Conservation (phyloP, 1,284 basidiomycete species). For the Ceratobasidium theobromae region DNA sequence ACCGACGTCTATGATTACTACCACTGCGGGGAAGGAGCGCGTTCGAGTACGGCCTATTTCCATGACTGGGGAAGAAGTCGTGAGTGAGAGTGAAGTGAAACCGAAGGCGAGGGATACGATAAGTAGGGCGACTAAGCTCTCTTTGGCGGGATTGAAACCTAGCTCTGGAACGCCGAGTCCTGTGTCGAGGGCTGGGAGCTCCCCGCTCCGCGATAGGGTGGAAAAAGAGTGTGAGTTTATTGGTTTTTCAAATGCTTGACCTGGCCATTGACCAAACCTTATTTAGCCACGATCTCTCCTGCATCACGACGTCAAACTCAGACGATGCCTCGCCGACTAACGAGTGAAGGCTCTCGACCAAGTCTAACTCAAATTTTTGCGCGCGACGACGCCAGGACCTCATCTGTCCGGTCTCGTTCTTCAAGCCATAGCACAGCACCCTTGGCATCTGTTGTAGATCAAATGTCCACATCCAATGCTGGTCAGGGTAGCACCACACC, state of each 20-base stretch:
- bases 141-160: neutral
- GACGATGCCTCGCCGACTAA: slow-evolving; percentile 25
- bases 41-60: slow-evolving; percentile 6
- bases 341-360: slow-evolving; percentile 1
- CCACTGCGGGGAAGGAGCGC: neutral
- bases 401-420: neutral
- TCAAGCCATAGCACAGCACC: slow-evolving; percentile 10
- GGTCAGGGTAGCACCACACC: slow-evolving; percentile 1
- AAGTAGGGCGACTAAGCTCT: neutral
- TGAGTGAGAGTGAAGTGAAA: neutral
- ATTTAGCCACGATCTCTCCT: slow-evolving; percentile 15
- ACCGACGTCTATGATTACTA: slow-evolving; percentile 19
- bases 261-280: neutral
- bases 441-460: neutral
- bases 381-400: slow-evolving; percentile 7
- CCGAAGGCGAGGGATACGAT: neutral
- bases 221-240: slow-evolving; percentile 10
- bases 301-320: slow-evolving; percentile 13
- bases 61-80: neutral
- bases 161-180: neutral
- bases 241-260: neutral
- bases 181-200: neutral
- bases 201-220: neutral
- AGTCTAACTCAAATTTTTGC: slow-evolving; percentile 14
- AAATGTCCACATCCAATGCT: neutral